Evolutionary conservation across 1,284 basidiomycete genomes (phyloP).

Genomic region (Microbotryum silenes-acaulis): DNA sequence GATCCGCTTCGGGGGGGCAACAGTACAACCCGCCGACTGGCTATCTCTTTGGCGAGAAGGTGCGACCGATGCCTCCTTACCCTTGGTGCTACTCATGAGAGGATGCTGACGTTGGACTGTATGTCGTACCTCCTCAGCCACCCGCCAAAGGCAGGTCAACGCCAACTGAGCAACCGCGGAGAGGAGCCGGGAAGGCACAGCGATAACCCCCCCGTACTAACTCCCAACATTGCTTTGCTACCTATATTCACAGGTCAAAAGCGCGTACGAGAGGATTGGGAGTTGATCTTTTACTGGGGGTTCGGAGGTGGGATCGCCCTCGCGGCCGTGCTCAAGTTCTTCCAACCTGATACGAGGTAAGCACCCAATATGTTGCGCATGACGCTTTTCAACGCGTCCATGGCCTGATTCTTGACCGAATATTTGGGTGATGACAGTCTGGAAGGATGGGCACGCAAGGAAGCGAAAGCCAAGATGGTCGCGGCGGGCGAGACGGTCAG

Average conservation of each 20-base stretch:
- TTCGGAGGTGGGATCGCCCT: conserved; percentile 83
- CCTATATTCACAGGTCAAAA: conserved; percentile 54
- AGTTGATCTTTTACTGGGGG: conserved; percentile 69
- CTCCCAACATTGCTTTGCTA: too few species aligned
- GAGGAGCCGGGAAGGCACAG: background rate
- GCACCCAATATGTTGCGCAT: background rate
- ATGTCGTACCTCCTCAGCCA: background rate
- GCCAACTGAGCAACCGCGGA: background rate
- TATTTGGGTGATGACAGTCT: conserved; percentile 7
- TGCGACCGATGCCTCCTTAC: conserved; percentile 39
- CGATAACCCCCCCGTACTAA: too few species aligned
- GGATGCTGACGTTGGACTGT: too few species aligned
- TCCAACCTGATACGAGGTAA: conserved; percentile 72
- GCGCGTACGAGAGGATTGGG: conserved; percentile 79
- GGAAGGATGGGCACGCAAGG: conserved; percentile 28
- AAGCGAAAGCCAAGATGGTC: conserved; percentile 25
- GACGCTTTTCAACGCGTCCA: too few species aligned
- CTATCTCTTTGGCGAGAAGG: conserved; percentile 81
- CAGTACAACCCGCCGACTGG: conserved; percentile 77
- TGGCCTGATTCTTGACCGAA: too few species aligned
- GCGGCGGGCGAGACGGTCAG: conserved; percentile 24
- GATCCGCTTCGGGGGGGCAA: conserved; percentile 66
- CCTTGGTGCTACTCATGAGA: too few species aligned
- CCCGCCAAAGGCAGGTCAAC: background rate
- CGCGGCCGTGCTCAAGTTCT: conserved; percentile 69